Conservation (phyloP, 352 stramenopile genomes). For the Phytopythium delawarense region DNA sequence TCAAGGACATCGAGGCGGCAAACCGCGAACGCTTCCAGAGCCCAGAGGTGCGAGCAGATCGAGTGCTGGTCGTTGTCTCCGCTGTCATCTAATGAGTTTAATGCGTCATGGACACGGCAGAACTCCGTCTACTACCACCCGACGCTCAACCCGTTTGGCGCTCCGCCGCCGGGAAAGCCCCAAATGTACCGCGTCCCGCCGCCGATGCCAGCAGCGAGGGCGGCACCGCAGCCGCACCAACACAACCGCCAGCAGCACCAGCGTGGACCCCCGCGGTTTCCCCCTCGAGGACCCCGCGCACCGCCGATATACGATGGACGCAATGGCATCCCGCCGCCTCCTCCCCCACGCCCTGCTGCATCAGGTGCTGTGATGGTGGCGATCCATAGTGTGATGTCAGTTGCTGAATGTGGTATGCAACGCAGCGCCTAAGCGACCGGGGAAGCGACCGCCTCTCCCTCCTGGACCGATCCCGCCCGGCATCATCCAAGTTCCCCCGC, state of each 20-base stretch:
- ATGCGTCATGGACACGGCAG: slow-evolving; percentile 11
- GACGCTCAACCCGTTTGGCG: slow-evolving; percentile 74
- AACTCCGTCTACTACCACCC: slow-evolving; percentile 83
- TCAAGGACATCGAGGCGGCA: slow-evolving; percentile 40
- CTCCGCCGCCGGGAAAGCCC: slow-evolving; percentile 53
- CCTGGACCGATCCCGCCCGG: slow-evolving; percentile 43
- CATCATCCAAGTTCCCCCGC: slow-evolving; percentile 53
- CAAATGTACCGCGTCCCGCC: slow-evolving; percentile 50
- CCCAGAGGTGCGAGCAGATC: slow-evolving; percentile 35
- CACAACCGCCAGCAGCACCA: background rate
- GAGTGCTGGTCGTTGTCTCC: background rate
- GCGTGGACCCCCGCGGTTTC: slow-evolving; percentile 4
- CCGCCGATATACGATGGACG: background rate
- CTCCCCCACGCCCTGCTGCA: slow-evolving; percentile 6
- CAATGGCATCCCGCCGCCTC: background rate
- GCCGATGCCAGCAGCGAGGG: background rate
- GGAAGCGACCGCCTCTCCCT: slow-evolving; percentile 60
- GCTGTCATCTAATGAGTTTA: background rate
- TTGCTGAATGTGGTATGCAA: background rate
- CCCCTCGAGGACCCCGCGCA: background rate
- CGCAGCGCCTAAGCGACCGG: slow-evolving; percentile 27
- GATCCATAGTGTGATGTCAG: background rate
- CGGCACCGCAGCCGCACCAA: background rate
- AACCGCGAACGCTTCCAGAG: slow-evolving; percentile 71
- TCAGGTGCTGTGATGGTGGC: background rate